Percentiles rank a stretch among this genome's conserved stretches.
Evolutionary conservation across 2,329 filamentous ascomycete genomes (phyloP).

Genomic region (Colletotrichum chrysophilum): DNA sequence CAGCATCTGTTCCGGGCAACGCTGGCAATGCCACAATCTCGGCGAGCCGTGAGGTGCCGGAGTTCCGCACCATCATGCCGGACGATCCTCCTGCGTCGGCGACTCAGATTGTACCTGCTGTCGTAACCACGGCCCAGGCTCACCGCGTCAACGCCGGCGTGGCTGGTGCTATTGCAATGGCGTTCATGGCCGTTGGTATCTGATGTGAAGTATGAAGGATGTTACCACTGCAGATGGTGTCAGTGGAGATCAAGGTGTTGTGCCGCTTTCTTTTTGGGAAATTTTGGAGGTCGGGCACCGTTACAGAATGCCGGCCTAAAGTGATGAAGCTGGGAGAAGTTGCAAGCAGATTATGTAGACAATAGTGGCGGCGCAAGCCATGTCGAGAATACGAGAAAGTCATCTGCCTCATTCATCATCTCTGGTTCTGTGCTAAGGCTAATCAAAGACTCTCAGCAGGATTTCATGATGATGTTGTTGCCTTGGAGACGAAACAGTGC

Average conservation of each 20-base stretch:
- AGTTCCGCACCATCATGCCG: slow-evolving; percentile 6
- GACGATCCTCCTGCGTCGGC: background rate
- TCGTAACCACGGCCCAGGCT: slow-evolving; percentile 9
- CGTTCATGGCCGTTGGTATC: background rate
- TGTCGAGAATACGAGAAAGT: background rate
- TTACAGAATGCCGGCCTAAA: background rate
- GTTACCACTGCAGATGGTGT: background rate
- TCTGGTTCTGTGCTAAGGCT: background rate
- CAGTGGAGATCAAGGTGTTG: background rate
- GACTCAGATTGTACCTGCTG: background rate
- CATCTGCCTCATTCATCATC: background rate
- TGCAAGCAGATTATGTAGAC: slow-evolving; percentile 11
- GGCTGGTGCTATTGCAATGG: background rate
- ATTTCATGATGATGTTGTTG: background rate
- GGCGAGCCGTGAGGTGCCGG: background rate
- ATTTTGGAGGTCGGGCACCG: slow-evolving; percentile 6
- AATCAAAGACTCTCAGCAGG: background rate
- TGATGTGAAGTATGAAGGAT: background rate
- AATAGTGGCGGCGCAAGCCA: background rate
- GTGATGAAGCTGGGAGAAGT: background rate
- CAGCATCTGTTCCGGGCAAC: background rate
- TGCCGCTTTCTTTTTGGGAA: background rate
- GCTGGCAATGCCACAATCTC: background rate
- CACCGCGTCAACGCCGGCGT: background rate
- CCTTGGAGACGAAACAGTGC: background rate